Evolutionary conservation across 1,284 basidiomycete species (phyloP), one percentile per base, ranked within the genome.

Genomic region (Puccinia novopanici): DNA sequence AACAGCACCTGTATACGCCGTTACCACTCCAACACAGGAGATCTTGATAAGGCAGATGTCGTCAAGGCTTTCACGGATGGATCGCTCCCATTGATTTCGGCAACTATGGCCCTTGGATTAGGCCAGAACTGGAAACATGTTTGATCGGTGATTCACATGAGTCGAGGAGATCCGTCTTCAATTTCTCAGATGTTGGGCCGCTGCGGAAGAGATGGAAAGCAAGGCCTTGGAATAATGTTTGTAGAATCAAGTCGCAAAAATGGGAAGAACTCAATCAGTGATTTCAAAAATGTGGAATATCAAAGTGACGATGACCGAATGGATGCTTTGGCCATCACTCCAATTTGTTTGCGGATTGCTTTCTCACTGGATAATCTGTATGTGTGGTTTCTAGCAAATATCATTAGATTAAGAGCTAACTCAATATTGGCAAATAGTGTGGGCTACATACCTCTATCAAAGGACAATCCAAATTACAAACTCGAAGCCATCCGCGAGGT

Each of bases 381-480:
- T 24, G 65, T 52, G 17, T 52, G 4, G 17, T 17, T 52, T 15
- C 17, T 12, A 4, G 19, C 17, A 19, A 52, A 52, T 52, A 15
- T 13, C 4, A 19, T 19, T 15, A 13, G 19, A 52, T 15, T 52
- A 22, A 52, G 9, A 52, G 5, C 57, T 61, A 2, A 61, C 30
- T 9, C 12, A 6, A 34, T 17, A 6, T 61, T 34, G 5, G 1
- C 8, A 17, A 34, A 2, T 27, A 74, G 72, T 30, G 2, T 55
- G 10, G 34, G 52, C 6, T 40, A 52, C 34, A 40, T 73, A 13
- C 71, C 71, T 34, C 34, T 74, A 34, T 74, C 72, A 10, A 0
- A 42, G n/a, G 72, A 74, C 17, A 34, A 74, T 59, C 52, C 52
- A 37, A 42, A 30, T 22, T 74, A 57, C n/a, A 59, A 42, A 24